These are phyloP conservation scores for Hyphopichia fennica DNA, from an alignment of 1,139 yeast genomes.

Conservation along the genomic window DNA sequence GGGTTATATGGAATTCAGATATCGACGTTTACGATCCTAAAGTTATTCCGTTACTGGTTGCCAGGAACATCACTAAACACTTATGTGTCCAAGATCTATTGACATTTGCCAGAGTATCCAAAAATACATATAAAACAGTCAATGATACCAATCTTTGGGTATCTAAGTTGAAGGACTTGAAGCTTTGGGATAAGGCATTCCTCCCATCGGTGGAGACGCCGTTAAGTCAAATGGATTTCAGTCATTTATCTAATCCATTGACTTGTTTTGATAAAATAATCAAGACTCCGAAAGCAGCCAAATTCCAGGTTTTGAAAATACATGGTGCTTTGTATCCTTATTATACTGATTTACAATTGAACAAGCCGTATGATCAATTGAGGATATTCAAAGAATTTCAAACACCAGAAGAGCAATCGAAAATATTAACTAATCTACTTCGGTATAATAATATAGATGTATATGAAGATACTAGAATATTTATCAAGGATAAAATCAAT, in stretches of 20 bases:
- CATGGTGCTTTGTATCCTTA: conserved; percentile 44
- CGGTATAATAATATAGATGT: conserved; percentile 40
- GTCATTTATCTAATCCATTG: conserved; percentile 26
- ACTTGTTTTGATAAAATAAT: conserved; percentile 40
- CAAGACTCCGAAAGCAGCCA: conserved; percentile 42
- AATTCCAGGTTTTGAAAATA: conserved; percentile 42
- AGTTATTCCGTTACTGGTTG: conserved; percentile 43
- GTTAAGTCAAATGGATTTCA: background rate
- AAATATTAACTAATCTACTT: conserved; percentile 39
- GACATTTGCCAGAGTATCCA: conserved; percentile 36
- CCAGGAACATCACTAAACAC: conserved; percentile 34
- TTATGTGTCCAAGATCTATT: conserved; percentile 38
- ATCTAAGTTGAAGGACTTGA: conserved; percentile 46
- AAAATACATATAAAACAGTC: conserved; percentile 37
- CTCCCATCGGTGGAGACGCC: conserved; percentile 5
- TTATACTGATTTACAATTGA: conserved; percentile 47
- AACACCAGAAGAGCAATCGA: conserved; percentile 52
- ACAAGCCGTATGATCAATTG: conserved; percentile 47
- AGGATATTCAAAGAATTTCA: conserved; percentile 47
- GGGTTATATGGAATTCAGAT: conserved; percentile 50
- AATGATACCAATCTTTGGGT: conserved; percentile 53
- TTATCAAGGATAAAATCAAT: conserved; percentile 47
- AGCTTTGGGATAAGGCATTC: conserved; percentile 41
- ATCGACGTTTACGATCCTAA: conserved; percentile 46
- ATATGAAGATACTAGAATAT: conserved; percentile 29